Evolutionary conservation across 257 asterid genomes (phyloP).

Genomic region (Solanum lycopersicoides): DNA sequence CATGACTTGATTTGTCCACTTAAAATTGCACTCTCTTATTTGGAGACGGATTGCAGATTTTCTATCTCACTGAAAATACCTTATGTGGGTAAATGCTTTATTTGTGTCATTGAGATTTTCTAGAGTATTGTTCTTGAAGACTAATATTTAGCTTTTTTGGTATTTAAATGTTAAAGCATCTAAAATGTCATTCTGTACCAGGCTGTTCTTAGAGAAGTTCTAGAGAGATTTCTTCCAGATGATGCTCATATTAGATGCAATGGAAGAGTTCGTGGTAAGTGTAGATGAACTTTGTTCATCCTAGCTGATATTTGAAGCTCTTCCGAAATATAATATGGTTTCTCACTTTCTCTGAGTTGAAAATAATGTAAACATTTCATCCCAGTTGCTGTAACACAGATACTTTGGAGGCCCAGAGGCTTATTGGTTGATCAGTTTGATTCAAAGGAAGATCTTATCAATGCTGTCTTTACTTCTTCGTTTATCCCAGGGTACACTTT

Average conservation of each 20-base stretch:
- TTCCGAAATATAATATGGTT: not conserved
- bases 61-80: not conserved
- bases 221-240: slow-evolving; percentile 61
- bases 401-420: slow-evolving; percentile 94
- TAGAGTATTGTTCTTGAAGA: not conserved
- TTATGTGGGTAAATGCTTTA: not conserved
- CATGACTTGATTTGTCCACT: not conserved
- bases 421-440: slow-evolving; percentile 85
- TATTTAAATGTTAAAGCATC: slow-evolving; percentile 1
- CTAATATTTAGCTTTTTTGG: not conserved
- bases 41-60: not conserved
- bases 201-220: slow-evolving; percentile 90
- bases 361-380: slow-evolving; percentile 16
- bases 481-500: slow-evolving; percentile 77
- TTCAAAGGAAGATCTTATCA: slow-evolving; percentile 85
- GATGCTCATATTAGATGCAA: slow-evolving; percentile 76
- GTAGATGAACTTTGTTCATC: not conserved
- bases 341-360: not conserved
- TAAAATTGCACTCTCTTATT: not conserved
- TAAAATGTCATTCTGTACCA: slow-evolving; percentile 14
- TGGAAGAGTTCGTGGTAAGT: slow-evolving; percentile 95
- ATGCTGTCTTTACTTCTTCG: slow-evolving; percentile 91
- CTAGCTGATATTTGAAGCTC: slow-evolving; percentile 6
- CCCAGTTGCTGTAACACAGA: slow-evolving; percentile 90
- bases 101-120: not conserved